Evolutionary conservation across 2,329 filamentous ascomycete genomes (phyloP), one percentile per base, ranked within the genome.

Genomic region (Leptographium lundbergii): DNA sequence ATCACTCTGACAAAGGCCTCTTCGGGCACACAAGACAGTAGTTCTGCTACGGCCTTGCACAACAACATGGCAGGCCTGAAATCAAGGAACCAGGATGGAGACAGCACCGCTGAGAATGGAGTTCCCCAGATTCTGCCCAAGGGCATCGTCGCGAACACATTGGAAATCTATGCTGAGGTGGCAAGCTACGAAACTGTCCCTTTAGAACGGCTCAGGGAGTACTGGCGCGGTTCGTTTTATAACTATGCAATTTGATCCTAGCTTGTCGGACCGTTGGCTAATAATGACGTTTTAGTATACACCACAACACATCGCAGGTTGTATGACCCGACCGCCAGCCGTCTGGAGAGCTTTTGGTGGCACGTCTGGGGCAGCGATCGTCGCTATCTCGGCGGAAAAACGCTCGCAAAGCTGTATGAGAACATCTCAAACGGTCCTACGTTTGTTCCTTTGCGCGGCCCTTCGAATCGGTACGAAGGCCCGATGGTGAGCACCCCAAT

Each of bases 291-390:
- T 27, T 24, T 63, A 85, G 82, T 82, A 6, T 85, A 84, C 64
- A 82, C 81, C 13, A 81, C 76, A 34, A 85, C 80, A 19, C 78
- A 79, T 62, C 78, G 80, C 65, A 77, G 76, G 63, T 74, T 84
- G 36, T 74, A 77, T 61, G 81, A 85, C 64, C 82, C 82, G n/a
- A 85, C 81, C 3, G 81, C 81, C 32, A 78, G 78, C 60, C 80
- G 82, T 22, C 70, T 85, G 24, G 82, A 85, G 66, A 81, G 84
- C 65, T 84, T 84, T 64, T 86, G 82, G 82, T 85, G 81, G 78
- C 81, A 84, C 65, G 80, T 85, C 58, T 81, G 81, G 76, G 81
- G 81, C 39, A 85, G 82, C 64, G 72, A 82, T 62, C 73, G 77
- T 32, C 74, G 77, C 39, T 67, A 74, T 57, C 72, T 84, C 54